A percentile compares a stretch with the other conserved stretches of the same genome.
These are phyloP conservation scores for Penicillium lividum DNA, from an alignment of 495 filamentous ascomycete genomes.

Conservation along the genomic window DNA sequence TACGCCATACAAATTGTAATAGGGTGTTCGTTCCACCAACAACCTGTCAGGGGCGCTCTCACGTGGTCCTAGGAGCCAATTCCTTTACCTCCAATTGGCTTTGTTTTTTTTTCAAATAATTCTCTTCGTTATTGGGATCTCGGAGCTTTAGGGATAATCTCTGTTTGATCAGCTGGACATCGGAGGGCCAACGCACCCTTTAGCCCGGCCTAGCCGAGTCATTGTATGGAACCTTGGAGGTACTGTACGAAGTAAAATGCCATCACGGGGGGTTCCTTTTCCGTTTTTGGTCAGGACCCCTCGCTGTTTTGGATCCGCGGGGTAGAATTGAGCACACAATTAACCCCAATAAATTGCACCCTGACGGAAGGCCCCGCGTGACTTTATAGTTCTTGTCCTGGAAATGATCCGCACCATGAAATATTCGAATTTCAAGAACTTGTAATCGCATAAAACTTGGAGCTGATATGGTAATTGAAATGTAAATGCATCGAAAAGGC, in stretches of 20 bases:
- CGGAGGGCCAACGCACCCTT: neutral
- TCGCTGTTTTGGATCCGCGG: neutral
- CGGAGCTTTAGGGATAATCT: neutral
- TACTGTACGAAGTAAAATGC: neutral
- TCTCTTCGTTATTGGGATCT: neutral
- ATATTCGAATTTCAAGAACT: too few relatives aligned
- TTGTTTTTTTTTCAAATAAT: neutral
- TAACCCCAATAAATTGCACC: neutral
- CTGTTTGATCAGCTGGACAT: slow-evolving; percentile 3
- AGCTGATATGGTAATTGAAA: too few relatives aligned
- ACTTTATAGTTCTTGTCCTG: too few relatives aligned
- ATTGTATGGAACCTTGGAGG: neutral
- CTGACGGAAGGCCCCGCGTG: neutral
- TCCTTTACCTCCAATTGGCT: slow-evolving; percentile 17
- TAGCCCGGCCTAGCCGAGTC: neutral
- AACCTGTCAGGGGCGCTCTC: slow-evolving; percentile 29
- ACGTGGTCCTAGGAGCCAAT: slow-evolving; percentile 27
- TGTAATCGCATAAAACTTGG: too few relatives aligned
- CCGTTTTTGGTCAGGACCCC: neutral
- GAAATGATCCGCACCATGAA: too few relatives aligned
- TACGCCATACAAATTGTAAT: neutral
- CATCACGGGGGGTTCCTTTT: neutral
- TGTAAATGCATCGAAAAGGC: too few relatives aligned
- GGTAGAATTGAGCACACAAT: neutral
- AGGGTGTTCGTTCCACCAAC: slow-evolving; percentile 22